Percentiles rank a stretch among this genome's conserved stretches.
phyloP scores from a whole-genome alignment of 2,329 filamentous ascomycete species.

The Sporothrix globosa region DNA sequence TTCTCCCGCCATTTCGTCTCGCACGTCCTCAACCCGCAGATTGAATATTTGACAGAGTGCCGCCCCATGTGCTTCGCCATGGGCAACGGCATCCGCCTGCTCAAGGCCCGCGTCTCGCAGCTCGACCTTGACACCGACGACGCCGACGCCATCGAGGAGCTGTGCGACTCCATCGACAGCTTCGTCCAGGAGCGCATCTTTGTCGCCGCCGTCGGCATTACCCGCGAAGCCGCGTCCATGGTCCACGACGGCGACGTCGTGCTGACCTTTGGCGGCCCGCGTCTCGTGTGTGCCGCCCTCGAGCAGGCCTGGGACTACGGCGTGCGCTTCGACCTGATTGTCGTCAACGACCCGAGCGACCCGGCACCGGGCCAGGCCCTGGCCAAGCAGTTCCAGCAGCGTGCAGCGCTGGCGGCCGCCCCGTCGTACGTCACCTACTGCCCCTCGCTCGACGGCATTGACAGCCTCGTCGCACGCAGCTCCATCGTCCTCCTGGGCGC shows the following conservation, averaged over 20 bases:
- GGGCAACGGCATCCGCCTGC: slow-evolving; percentile 92
- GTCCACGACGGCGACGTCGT: slow-evolving; percentile 81
- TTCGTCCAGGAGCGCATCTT: slow-evolving; percentile 91
- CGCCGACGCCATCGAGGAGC: slow-evolving; percentile 74
- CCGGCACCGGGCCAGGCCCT: slow-evolving; percentile 58
- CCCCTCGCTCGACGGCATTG: slow-evolving; percentile 73
- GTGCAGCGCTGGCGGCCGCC: slow-evolving; percentile 50
- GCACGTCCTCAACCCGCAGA: slow-evolving; percentile 89
- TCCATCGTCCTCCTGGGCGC: slow-evolving; percentile 82
- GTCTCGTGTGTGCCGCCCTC: slow-evolving; percentile 81
- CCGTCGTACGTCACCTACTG: slow-evolving; percentile 72
- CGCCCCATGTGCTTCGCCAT: slow-evolving; percentile 96
- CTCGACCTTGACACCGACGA: slow-evolving; percentile 87
- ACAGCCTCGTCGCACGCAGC: slow-evolving; percentile 67
- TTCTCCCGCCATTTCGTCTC: slow-evolving; percentile 89
- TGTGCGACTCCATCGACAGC: slow-evolving; percentile 80
- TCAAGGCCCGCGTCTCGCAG: slow-evolving; percentile 90
- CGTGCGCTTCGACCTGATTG: slow-evolving; percentile 77
- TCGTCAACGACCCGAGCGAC: slow-evolving; percentile 72
- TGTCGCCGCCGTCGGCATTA: slow-evolving; percentile 83
- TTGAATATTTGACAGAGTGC: slow-evolving; percentile 90
- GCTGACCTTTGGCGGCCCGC: slow-evolving; percentile 83
- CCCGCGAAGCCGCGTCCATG: slow-evolving; percentile 71
- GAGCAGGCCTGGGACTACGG: slow-evolving; percentile 70
- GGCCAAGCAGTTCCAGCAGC: slow-evolving; percentile 64